Evolutionary conservation across 345 rosid genomes (phyloP).

Genomic region (Pistacia vera): DNA sequence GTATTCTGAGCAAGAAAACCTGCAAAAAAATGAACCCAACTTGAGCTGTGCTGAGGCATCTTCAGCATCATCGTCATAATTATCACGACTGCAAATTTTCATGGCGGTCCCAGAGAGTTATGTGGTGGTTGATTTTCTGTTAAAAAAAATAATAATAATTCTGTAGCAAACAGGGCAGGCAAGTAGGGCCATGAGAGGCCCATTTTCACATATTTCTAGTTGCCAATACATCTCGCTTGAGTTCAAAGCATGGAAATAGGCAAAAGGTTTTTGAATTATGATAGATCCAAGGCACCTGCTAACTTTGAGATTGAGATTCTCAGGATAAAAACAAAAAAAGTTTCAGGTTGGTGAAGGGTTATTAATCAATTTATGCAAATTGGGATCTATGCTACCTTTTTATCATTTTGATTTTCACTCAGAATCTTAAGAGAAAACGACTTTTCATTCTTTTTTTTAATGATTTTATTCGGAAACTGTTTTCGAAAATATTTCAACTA

Average conservation of each 20-base stretch:
- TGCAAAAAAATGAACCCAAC: background rate
- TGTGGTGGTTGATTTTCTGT: background rate
- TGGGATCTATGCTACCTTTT: too few species aligned
- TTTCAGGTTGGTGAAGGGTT: background rate
- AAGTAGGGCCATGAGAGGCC: background rate
- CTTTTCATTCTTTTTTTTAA: too few species aligned
- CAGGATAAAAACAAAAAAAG: background rate
- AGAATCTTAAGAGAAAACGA: too few species aligned
- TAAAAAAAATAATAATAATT: background rate
- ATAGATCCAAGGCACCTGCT: conserved; percentile 12
- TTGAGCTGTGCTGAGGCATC: background rate
- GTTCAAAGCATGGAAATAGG: background rate
- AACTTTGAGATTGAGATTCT: background rate
- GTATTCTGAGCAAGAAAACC: too few species aligned
- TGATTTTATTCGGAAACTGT: too few species aligned
- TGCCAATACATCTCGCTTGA: conserved; percentile 4
- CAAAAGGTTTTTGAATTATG: background rate
- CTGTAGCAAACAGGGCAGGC: background rate
- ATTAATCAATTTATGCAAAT: background rate
- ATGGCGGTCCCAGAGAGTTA: background rate
- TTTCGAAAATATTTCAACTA: too few species aligned
- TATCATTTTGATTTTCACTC: background rate
- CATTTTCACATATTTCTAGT: background rate
- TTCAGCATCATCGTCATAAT: too few species aligned
- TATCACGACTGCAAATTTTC: too few species aligned